Evolutionary conservation across 164 flowering plant genomes (phyloP), one percentile per base, ranked within the genome.

Genomic region (Pachysandra terminalis): DNA sequence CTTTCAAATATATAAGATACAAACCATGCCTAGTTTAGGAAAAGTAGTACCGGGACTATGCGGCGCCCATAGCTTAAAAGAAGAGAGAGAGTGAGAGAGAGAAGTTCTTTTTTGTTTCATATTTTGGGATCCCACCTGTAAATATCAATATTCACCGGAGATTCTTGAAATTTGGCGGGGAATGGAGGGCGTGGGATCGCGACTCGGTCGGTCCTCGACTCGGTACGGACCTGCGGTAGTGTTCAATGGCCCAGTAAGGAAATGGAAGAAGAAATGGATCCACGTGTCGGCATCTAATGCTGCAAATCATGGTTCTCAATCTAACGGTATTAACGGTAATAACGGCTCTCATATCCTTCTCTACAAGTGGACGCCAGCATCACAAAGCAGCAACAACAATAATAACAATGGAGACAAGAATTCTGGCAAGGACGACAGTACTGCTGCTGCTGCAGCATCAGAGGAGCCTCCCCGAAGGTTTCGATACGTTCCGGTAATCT

Each of bases 111-210:
- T 57, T 24, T 25, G 6, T 14, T 25, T 57, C 25, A 6, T 12
- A 25, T 57, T 15, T 9, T 1, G 35, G 13, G 60, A 25, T 56
- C 68, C 45, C 45, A 22, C 23, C 63, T 25, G 8, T n/a, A n/a
- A n/a, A n/a, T n/a, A n/a, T 8, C 22, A 9, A 13, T 7, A 6
- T n/a, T n/a, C 3, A 19, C 23, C 21, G 56, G 26, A 3, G 58
- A 3, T 23, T 22, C 0, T 22, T 5, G 5, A 12, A 60, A 28
- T 37, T 41, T 12, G 60, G 8, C 32, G 48, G 19, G n/a, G 56
- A 58, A 95, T 95, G 99, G 99, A 95, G 72, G 99, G 90, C 9
- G 98, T 92, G 9, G 97, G 99, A 64, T 96, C 95, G 37, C 81
- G 99, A 59, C 74, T 89, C 52, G 99, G 99, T 24, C 81, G 98